Evolutionary conservation across 768 basidiomycete genomes (phyloP), one percentile per base, ranked within the genome.

Genomic region (Pisolithus orientalis): DNA sequence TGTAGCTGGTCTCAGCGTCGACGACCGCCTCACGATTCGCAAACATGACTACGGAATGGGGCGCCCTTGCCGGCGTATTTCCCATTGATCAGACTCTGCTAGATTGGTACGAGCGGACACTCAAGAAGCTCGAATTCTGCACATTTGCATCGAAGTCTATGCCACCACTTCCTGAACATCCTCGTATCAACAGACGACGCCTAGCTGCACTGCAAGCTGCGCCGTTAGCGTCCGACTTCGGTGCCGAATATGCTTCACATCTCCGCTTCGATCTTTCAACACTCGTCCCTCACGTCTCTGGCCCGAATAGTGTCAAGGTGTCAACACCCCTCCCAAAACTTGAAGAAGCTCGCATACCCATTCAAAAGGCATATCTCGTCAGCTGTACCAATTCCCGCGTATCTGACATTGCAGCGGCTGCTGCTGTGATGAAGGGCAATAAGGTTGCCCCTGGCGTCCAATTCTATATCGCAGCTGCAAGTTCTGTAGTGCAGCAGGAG

Each of bases 31-130:
- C 44, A 94, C 95, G 0, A 98, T 98, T 98, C 58, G 77, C 94
- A n/a, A 98, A 99, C 69, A 99, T 98, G 96, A 98, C 96, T 5
- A 98, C 96, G 29, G 96, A 99, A 69, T 99, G 96, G 96, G 96
- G 96, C 42, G 96, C 96, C 2, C 80, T 99, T 2, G 94, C 83
- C 7, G 96, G 96, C 31, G 83, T 96, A 6, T 98, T 99, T 75
- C 94, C 95, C 0, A 85, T 91, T 5, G 96, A 99, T 63, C 76
- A 83, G 17, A 83, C 80, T 8, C 78, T 94, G 17, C 63, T 94
- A 34, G 68, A 80, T 27, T 99, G 94, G 94, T 99, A 98, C 66
- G 87, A 90, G 42, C 71, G 73, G 5, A 73, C 80, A 11, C 68
- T 95, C 55, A 76, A 75, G 56, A 90, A 84, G 68, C 75, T 87